Base-by-base conservation (phyloP, 2,329 filamentous ascomycete species). In the Talaromyces albobiverticillius region DNA sequence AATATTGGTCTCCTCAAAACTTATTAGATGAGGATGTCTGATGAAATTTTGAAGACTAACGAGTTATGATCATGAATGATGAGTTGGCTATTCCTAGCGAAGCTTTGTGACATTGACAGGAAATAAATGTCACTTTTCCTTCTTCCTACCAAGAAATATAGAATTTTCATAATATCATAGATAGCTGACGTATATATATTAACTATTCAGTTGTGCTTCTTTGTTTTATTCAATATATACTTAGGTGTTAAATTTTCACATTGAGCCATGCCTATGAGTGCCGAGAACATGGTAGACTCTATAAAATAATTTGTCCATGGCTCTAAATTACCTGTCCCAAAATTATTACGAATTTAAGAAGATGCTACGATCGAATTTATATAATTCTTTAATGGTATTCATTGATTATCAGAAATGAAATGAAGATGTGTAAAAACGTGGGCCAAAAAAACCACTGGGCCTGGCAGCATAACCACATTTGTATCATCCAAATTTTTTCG, bases 1-100 rank as follows among this genome's bases (percentile, higher is more conserved):
- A 97, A 72, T 99, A 96, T 65, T 99, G 94, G 94, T 78, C 76
- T 23, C 76, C 76, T 8, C 75, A 77, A 56, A 71, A 71, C 49
- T 60, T 77, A 13, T 60, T 77, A 11, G 72, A 71, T 57, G 73
- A 76, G 52, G 71, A 67, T 54, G 65, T 68, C 34, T 75, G 64
- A 74, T 54, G 18, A n/a, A 22, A 18, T 23, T 6, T 3, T 22
- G 36, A 40, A 20, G 10, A n/a, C 3, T 16, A 36, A 36, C n/a
- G n/a, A 36, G 32, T 36, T 36, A 36, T 18, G 32, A 36, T 36
- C 32, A 36, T 7, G n/a, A 36, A 3, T 36, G 13, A 36, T 16
- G 32, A 36, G n/a, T 6, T 16, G 32, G 4, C 8, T 36, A 36
- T 36, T 13, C 5, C 9, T 29, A 29, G 25, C 9, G 5, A 29